These are phyloP conservation scores for Prunus davidiana DNA, from an alignment of 306 rosid genomes.

Conservation along the genomic window DNA sequence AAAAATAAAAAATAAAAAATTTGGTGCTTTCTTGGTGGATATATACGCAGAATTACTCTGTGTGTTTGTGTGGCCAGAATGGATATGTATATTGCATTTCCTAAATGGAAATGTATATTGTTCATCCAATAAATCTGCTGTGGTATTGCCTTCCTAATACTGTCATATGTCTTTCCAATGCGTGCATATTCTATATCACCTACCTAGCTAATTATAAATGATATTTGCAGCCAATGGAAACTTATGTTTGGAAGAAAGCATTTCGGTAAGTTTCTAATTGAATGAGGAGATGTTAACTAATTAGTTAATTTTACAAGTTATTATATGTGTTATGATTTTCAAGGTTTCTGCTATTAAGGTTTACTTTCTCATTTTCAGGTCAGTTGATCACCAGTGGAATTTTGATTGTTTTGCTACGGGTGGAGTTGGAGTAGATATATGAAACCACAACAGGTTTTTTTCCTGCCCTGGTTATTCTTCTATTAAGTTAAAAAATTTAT, in stretches of 20 bases:
- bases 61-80: too few relatives aligned
- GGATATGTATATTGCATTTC: too few relatives aligned
- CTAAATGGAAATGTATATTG: too few relatives aligned
- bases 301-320: constrained; percentile 1
- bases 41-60: too few relatives aligned
- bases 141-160: constrained; percentile 39
- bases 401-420: constrained; percentile 84
- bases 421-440: constrained; percentile 83
- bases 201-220: constrained; percentile 22
- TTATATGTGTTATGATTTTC: not conserved
- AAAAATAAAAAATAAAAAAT: too few relatives aligned
- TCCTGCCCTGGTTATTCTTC: constrained; percentile 15
- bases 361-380: constrained; percentile 46
- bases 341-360: not conserved
- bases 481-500: not conserved
- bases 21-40: too few relatives aligned
- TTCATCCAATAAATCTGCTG: constrained; percentile 33
- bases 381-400: constrained; percentile 88
- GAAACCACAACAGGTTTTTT: constrained; percentile 85
- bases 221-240: constrained; percentile 61
- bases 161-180: not conserved
- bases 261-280: constrained; percentile 52
- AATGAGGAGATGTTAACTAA: constrained; percentile 13
- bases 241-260: constrained; percentile 69
- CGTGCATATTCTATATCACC: not conserved